These are phyloP conservation scores for Panus rudis DNA, from an alignment of 768 basidiomycete genomes.

Conservation along the genomic window DNA sequence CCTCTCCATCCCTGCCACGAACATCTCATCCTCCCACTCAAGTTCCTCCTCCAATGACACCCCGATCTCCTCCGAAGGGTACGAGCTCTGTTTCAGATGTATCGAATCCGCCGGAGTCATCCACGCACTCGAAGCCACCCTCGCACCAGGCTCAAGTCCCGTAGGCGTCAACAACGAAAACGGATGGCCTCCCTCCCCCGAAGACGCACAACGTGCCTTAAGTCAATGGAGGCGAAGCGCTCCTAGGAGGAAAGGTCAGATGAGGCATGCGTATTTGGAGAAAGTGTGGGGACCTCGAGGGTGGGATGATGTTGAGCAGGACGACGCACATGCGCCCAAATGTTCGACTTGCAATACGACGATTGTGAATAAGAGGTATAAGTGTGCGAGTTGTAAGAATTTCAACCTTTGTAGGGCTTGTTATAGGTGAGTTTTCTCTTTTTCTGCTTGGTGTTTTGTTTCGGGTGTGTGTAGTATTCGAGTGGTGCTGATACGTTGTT, in stretches of 20 bases:
- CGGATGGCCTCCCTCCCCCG: conserved; percentile 41
- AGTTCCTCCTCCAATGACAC: background rate
- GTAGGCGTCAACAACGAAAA: conserved; percentile 19
- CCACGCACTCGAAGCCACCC: conserved; percentile 63
- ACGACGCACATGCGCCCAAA: conserved; percentile 52
- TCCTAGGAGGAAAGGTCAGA: conserved; percentile 64
- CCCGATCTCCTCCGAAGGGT: conserved; percentile 37
- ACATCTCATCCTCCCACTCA: background rate
- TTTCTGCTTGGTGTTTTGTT: too few relatives aligned
- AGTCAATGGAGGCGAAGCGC: conserved; percentile 62
- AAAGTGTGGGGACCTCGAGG: conserved; percentile 77
- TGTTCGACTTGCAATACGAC: conserved; percentile 78
- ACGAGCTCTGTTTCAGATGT: conserved; percentile 80
- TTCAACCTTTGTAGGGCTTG: conserved; percentile 80
- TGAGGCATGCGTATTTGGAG: conserved; percentile 81
- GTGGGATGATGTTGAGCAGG: conserved; percentile 87
- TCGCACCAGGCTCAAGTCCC: conserved; percentile 43
- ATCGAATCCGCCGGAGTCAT: conserved; percentile 70
- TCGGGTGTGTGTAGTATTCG: too few relatives aligned
- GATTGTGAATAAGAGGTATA: conserved; percentile 64
- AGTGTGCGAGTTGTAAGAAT: conserved; percentile 75
- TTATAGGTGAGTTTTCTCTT: conserved; percentile 50
- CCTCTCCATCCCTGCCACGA: background rate
- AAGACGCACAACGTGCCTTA: conserved; percentile 43
- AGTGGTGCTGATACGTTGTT: too few relatives aligned